Evolutionary conservation across 352 stramenopile genomes (phyloP).

Genomic region (Phytopythium mirpurense): DNA sequence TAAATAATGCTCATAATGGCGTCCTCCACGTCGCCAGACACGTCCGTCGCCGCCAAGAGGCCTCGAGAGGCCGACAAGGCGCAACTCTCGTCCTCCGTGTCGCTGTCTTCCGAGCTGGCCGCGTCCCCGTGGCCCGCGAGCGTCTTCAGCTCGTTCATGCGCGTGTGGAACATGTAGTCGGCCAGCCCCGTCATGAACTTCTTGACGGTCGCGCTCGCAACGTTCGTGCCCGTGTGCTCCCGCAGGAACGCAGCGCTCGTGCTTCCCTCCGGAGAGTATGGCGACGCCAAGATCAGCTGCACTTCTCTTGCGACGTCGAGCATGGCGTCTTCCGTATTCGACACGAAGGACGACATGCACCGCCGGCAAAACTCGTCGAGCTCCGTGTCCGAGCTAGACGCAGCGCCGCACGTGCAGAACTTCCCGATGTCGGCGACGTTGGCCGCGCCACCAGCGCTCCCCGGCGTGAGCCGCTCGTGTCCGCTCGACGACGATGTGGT

Average conservation of each 20-base stretch:
- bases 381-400: slow-evolving; percentile 17
- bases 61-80: neutral
- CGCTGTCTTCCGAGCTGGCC: slow-evolving; percentile 21
- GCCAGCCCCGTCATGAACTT: slow-evolving; percentile 77
- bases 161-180: slow-evolving; percentile 78
- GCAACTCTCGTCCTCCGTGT: slow-evolving; percentile 25
- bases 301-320: slow-evolving; percentile 74
- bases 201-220: slow-evolving; percentile 48
- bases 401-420: slow-evolving; percentile 53
- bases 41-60: slow-evolving; percentile 8
- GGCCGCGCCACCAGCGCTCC: neutral
- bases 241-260: slow-evolving; percentile 71
- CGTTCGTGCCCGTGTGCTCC: slow-evolving; percentile 38
- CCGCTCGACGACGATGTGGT: neutral
- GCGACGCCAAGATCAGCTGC: slow-evolving; percentile 75
- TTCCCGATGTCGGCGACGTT: slow-evolving; percentile 29
- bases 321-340: slow-evolving; percentile 68
- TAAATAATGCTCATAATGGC: slow-evolving; percentile 65
- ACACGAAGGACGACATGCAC: slow-evolving; percentile 79
- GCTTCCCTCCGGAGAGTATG: slow-evolving; percentile 79
- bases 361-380: slow-evolving; percentile 51
- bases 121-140: slow-evolving; percentile 42
- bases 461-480: neutral
- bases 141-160: slow-evolving; percentile 68
- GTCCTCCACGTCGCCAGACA: slow-evolving; percentile 51